Conservation (phyloP, 2,329 filamentous ascomycete species). For the Hymenoscyphus occultus region DNA sequence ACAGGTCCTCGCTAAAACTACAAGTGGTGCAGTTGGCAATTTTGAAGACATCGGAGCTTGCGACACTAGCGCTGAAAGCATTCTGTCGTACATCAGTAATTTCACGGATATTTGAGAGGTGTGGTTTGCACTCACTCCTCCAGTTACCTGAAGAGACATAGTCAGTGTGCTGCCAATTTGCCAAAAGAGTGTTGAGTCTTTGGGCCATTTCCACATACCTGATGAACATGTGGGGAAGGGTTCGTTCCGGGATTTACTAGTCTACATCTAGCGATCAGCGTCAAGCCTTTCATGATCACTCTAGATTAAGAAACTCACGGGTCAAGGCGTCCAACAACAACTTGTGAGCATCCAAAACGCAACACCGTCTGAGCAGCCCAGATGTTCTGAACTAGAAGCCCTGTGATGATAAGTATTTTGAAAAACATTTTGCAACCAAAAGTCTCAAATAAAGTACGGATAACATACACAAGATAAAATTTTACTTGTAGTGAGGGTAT, state of each 20-base stretch:
- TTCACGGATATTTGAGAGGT: neutral
- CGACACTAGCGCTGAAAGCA: constrained; percentile 40
- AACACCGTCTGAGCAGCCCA: constrained; percentile 13
- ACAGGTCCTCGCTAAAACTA: constrained; percentile 37
- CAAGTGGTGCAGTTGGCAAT: constrained; percentile 34
- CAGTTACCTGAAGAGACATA: constrained; percentile 11
- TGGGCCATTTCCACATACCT: constrained; percentile 6
- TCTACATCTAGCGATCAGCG: constrained; percentile 5
- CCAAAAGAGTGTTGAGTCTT: neutral
- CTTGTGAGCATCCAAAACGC: constrained; percentile 16
- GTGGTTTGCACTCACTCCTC: constrained; percentile 6
- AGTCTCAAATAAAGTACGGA: neutral
- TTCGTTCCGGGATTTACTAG: constrained; percentile 18
- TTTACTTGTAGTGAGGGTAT: neutral
- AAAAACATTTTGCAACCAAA: constrained; percentile 4
- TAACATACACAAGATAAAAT: neutral
- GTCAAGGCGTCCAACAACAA: constrained; percentile 15
- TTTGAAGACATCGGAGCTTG: constrained; percentile 27
- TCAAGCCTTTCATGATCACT: neutral
- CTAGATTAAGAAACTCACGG: constrained; percentile 1
- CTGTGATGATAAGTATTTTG: neutral
- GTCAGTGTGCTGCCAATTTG: neutral
- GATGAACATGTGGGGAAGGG: constrained; percentile 20
- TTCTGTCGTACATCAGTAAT: constrained; percentile 25
- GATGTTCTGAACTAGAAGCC: constrained; percentile 6